Evolutionary conservation across 768 basidiomycete genomes (phyloP).

Genomic region (Trametes maxima): DNA sequence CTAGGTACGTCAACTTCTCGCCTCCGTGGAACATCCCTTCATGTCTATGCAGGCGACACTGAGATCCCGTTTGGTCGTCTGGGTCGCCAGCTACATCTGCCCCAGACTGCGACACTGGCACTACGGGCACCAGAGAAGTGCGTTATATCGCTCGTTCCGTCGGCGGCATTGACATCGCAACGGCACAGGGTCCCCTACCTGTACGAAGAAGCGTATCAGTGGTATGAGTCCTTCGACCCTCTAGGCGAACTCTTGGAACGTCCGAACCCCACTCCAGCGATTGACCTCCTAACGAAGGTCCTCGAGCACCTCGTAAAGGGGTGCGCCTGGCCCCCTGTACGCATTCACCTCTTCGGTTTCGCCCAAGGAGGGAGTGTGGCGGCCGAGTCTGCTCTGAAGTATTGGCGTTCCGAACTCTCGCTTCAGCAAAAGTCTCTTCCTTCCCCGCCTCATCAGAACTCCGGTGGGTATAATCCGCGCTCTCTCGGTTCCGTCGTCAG

Average conservation of each 20-base stretch:
- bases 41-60: conserved; percentile 66
- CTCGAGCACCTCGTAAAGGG: conserved; percentile 58
- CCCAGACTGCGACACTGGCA: conserved; percentile 85
- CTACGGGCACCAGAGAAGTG: conserved; percentile 79
- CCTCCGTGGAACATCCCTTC: neutral
- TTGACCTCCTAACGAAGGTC: conserved; percentile 55
- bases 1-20: conserved; percentile 54
- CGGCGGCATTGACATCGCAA: neutral
- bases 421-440: conserved; percentile 17
- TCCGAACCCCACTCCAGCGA: conserved; percentile 74
- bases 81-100: conserved; percentile 74
- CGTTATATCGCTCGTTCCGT: conserved; percentile 25
- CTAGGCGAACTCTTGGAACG: conserved; percentile 70
- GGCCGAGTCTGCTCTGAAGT: conserved; percentile 61
- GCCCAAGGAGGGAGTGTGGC: conserved; percentile 85
- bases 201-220: conserved; percentile 79
- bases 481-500: conserved; percentile 68
- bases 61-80: conserved; percentile 76
- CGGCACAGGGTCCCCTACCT: conserved; percentile 71
- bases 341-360: conserved; percentile 89
- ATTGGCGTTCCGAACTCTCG: conserved; percentile 41
- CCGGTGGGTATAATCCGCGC: neutral
- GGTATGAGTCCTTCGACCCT: conserved; percentile 82
- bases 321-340: conserved; percentile 64
- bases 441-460: neutral